These are phyloP conservation scores for Leishmania mexicana DNA, from an alignment of 208 protist species.

Conservation along the genomic window DNA sequence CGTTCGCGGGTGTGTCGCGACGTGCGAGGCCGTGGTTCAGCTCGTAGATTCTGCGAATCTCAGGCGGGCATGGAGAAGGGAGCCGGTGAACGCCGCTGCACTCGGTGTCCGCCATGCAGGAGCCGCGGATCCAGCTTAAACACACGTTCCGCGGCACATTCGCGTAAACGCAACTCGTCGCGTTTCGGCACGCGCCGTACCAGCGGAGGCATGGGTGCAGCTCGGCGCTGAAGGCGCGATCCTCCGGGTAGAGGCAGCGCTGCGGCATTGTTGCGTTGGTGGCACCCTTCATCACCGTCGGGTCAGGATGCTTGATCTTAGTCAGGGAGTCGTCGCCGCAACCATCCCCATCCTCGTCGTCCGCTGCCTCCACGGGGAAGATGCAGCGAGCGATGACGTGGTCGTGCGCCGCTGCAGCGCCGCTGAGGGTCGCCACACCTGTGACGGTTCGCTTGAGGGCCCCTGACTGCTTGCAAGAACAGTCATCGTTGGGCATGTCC, in stretches of 20 bases:
- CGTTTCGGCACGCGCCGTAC: conserved; percentile 75
- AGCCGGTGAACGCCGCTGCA: conserved; percentile 79
- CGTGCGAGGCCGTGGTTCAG: conserved; percentile 63
- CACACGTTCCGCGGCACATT: conserved; percentile 69
- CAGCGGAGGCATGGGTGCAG: conserved; percentile 76
- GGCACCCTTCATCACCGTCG: not conserved
- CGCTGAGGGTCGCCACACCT: not conserved
- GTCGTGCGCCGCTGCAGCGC: not conserved
- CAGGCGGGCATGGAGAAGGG: conserved; percentile 54
- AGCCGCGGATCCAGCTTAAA: conserved; percentile 73
- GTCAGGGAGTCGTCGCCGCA: not conserved
- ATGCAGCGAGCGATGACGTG: conserved; percentile 31
- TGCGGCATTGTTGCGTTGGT: not conserved
- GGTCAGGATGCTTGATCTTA: not conserved
- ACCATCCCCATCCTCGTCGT: conserved; percentile 11
- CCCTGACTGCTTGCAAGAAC: not conserved
- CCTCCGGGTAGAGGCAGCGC: conserved; percentile 26
- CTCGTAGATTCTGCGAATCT: conserved; percentile 55
- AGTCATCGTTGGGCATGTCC: not conserved
- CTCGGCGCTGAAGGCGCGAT: conserved; percentile 39
- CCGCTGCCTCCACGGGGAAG: conserved; percentile 13
- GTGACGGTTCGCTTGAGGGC: not conserved
- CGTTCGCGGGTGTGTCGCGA: conserved; percentile 7
- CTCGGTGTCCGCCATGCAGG: conserved; percentile 44
- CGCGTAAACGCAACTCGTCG: conserved; percentile 64